Percentiles rank a stretch among this genome's conserved stretches.
Evolutionary conservation across 306 rosid genomes (phyloP).

Genomic region (Glycyrrhiza uralensis): DNA sequence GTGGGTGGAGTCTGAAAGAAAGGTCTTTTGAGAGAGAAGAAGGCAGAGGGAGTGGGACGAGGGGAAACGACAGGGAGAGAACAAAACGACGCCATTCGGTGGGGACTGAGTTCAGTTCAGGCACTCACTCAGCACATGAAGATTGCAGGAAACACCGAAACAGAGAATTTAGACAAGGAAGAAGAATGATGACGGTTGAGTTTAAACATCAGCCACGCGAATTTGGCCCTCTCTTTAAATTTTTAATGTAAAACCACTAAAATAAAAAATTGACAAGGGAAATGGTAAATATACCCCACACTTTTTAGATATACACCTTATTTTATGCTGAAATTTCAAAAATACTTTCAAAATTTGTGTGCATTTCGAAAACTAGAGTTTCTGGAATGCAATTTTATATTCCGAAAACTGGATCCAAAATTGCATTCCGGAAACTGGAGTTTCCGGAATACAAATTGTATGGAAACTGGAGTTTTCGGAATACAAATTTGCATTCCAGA

Average conservation of each 20-base stretch:
- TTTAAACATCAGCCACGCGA: not conserved
- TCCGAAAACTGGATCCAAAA: too few species aligned
- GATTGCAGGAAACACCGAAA: not conserved
- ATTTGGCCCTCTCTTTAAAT: not conserved
- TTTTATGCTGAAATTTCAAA: too few species aligned
- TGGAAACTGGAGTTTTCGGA: too few species aligned
- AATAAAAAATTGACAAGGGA: too few species aligned
- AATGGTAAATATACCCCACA: too few species aligned
- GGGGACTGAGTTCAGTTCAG: not conserved
- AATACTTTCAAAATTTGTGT: too few species aligned
- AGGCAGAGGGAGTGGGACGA: constrained; percentile 32
- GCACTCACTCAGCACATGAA: not conserved
- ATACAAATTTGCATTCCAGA: too few species aligned
- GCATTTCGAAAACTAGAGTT: too few species aligned
- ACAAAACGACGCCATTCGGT: constrained; percentile 64
- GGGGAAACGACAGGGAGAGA: constrained; percentile 40
- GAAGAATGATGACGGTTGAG: not conserved
- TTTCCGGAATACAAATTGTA: too few species aligned
- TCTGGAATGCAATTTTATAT: too few species aligned
- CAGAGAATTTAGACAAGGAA: not conserved
- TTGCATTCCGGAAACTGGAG: too few species aligned
- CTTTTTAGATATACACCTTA: too few species aligned
- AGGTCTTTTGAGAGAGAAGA: constrained; percentile 31
- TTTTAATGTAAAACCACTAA: not conserved
- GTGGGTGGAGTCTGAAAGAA: constrained; percentile 34